These are phyloP conservation scores for Beta lomatogona DNA, from an alignment of 179 eudicot species.

Conservation along the genomic window DNA sequence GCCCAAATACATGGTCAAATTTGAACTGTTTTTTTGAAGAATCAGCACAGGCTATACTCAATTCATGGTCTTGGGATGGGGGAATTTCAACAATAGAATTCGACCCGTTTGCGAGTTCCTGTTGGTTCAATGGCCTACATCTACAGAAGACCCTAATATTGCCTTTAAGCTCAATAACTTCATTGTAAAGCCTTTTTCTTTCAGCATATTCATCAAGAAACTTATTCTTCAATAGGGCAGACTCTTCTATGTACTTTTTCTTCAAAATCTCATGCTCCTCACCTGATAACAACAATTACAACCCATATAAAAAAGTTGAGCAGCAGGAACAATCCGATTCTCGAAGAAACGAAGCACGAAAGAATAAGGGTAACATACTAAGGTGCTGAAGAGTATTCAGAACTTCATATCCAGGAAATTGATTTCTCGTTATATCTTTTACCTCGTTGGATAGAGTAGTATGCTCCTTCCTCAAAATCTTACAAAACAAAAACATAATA, in stretches of 20 bases:
- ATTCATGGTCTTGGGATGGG: constrained; percentile 66
- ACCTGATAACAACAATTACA: constrained; percentile 43
- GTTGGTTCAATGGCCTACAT: constrained; percentile 79
- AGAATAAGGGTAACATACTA: constrained; percentile 42
- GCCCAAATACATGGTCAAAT: constrained; percentile 86
- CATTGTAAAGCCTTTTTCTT: constrained; percentile 86
- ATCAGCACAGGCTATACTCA: constrained; percentile 70
- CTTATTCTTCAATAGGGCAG: constrained; percentile 61
- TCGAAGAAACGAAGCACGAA: background rate
- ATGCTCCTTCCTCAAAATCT: constrained; percentile 80
- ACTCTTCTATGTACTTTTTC: constrained; percentile 59
- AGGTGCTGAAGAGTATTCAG: constrained; percentile 64
- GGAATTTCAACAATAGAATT: constrained; percentile 68
- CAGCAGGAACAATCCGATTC: background rate
- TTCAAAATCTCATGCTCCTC: constrained; percentile 65
- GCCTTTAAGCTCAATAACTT: constrained; percentile 96
- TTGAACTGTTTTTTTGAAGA: constrained; percentile 87
- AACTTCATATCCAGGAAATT: constrained; percentile 70
- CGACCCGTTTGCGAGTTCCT: constrained; percentile 61
- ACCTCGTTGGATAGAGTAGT: constrained; percentile 56
- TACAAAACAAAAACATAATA: constrained; percentile 16
- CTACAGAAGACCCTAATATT: constrained; percentile 95
- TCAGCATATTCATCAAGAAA: constrained; percentile 67
- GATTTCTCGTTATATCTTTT: constrained; percentile 53
- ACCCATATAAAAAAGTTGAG: background rate